Evolutionary conservation across 495 filamentous ascomycete genomes (phyloP), one percentile per base, ranked within the genome.

Genomic region (Pseudoneurospora amorphoporcata): DNA sequence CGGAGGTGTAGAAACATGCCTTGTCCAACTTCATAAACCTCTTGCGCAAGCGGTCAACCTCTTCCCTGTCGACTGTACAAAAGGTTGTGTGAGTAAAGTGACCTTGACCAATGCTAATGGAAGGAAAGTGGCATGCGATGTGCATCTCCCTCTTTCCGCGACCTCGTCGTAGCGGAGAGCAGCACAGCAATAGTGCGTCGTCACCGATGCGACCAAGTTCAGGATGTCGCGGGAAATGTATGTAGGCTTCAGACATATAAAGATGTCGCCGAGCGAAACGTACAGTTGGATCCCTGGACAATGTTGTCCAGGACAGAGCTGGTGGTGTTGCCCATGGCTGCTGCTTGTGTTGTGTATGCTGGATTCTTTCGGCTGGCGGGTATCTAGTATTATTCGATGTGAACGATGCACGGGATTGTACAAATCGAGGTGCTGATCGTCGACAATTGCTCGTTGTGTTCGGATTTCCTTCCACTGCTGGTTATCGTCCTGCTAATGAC

Each of bases 11-110:
- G 14, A 65, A 69, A 72, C 84, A 70, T 79, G 95, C 95, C 88
- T 97, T 99, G 81, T 99, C 95, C 61, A 99, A 87, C 82, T 99
- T 99, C 95, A 98, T 98, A 79, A 99, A 99, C 71, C 95, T 88
- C 84, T 98, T 99, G 75, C 93, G 89, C 74, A 99, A 86, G 73
- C 96, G 87, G 77, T 98, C 95, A 38, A 99, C 94, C 81, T 99
- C 95, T 76, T 98, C 95, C 76, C 92, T 89, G 83, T 99, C 92
- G 86, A 99, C 95, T 99, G 78, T 74, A 39, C 73, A 38, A 74
- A 19, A 39, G 4, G 6, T 32, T 32, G 43, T 65, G 14, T 65
- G 17, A 65, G 53, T 65, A 37, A 35, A 65, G 10, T 65, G 14
- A 37, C 35, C 29, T 35, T 35, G 23, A 65, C 29, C 16, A 35